A percentile compares a stretch with the other conserved stretches of the same genome.
These are phyloP conservation scores for Pichia norvegensis DNA, from an alignment of 1,139 yeast species.

Conservation along the genomic window DNA sequence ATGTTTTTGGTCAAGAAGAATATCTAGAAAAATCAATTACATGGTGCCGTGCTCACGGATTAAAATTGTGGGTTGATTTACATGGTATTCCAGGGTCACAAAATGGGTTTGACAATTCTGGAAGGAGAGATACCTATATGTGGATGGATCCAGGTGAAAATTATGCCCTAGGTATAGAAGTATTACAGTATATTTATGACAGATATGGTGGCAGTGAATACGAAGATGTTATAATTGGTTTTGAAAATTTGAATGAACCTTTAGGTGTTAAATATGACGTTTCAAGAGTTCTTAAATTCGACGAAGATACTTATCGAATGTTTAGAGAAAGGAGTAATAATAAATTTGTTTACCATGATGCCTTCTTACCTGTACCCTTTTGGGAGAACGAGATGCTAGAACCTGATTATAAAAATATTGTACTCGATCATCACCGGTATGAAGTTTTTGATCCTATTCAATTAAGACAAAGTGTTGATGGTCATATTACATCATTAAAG, in stretches of 20 bases:
- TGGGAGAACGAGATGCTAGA: constrained; percentile 41
- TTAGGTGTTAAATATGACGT: constrained; percentile 61
- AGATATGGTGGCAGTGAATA: constrained; percentile 63
- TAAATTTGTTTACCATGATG: constrained; percentile 61
- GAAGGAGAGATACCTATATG: constrained; percentile 42
- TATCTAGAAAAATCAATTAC: constrained; percentile 57
- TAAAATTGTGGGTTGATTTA: constrained; percentile 55
- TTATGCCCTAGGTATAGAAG: constrained; percentile 35
- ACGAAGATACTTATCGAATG: constrained; percentile 43
- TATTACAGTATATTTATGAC: constrained; percentile 39
- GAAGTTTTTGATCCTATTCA: constrained; percentile 71
- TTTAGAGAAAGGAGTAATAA: constrained; percentile 30
- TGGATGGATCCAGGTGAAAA: constrained; percentile 32
- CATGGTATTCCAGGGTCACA: constrained; percentile 66
- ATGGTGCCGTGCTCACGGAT: constrained; percentile 44
- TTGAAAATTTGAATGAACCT: constrained; percentile 87
- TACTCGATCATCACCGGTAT: constrained; percentile 86
- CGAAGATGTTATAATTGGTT: constrained; percentile 70
- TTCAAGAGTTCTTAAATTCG: constrained; percentile 50
- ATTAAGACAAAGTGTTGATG: constrained; percentile 47
- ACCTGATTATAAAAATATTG: constrained; percentile 48
- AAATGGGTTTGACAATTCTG: constrained; percentile 67
- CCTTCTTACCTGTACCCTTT: constrained; percentile 55
- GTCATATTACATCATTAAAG: constrained; percentile 44
- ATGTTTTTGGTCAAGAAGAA: constrained; percentile 73